Conservation (phyloP, 164 flowering plant genomes). For the Magnolia sinica region DNA sequence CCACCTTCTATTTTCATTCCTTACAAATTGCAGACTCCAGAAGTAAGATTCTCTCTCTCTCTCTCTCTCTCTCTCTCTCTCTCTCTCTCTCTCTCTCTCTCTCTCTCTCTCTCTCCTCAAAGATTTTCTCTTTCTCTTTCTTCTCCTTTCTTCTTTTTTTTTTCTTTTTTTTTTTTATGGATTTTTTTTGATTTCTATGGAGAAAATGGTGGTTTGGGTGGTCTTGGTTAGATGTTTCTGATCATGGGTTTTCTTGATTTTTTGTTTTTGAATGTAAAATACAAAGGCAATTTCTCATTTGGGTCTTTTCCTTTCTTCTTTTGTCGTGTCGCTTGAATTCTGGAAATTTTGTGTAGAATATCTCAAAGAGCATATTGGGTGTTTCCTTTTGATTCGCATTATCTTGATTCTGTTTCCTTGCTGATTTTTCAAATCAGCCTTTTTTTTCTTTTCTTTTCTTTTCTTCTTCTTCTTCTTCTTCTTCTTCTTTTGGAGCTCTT, state of each 20-base stretch:
- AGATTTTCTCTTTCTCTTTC: background rate
- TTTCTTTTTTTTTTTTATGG: background rate
- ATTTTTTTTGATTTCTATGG: background rate
- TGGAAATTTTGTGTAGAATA: background rate
- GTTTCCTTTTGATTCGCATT: background rate
- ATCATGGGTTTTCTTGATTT: background rate
- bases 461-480: no score
- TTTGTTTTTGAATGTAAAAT: background rate
- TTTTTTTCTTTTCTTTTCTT: no score
- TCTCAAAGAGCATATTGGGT: background rate
- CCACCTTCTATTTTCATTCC: slow-evolving; percentile 79
- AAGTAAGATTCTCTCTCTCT: slow-evolving; percentile 34
- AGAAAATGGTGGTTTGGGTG: background rate
- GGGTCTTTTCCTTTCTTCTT: no score
- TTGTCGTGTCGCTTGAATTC: background rate
- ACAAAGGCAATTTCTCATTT: background rate
- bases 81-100: background rate
- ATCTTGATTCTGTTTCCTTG: no score
- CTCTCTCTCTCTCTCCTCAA: no score
- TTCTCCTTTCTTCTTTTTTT: background rate
- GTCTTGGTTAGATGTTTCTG: background rate
- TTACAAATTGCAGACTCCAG: slow-evolving; percentile 41
- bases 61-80: background rate
- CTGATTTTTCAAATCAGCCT: no score
- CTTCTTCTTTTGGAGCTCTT: background rate